A percentile compares a stretch with the other conserved stretches of the same genome.
phyloP scores from a whole-genome alignment of 345 rosid genomes.

The sweet orange (Citrus sinensis) region DNA sequence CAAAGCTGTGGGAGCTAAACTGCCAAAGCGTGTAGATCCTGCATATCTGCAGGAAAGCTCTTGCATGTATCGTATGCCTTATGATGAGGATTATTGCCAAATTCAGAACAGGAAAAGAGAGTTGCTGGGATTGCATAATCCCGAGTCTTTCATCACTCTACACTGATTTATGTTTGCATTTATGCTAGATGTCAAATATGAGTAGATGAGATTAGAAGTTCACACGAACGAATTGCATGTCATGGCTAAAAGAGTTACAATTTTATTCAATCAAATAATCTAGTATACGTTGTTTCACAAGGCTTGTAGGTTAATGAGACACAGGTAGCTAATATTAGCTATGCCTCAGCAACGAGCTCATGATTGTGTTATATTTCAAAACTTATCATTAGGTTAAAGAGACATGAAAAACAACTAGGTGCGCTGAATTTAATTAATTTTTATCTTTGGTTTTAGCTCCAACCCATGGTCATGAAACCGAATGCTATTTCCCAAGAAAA shows the following conservation, averaged over 20 bases:
- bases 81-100: not conserved
- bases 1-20: not conserved
- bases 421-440: too few relatives aligned
- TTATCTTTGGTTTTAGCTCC: too few relatives aligned
- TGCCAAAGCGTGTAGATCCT: not conserved
- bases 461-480: too few relatives aligned
- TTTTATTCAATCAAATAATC: not conserved
- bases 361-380: not conserved
- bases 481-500: too few relatives aligned
- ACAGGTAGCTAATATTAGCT: not conserved
- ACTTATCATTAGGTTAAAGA: not conserved
- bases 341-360: not conserved
- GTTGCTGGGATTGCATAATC: not conserved
- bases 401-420: not conserved
- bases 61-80: not conserved
- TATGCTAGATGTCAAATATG: too few relatives aligned
- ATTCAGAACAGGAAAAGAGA: not conserved
- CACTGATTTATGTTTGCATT: not conserved
- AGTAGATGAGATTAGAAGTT: too few relatives aligned
- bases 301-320: not conserved
- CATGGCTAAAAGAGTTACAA: too few relatives aligned
- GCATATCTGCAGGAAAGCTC: not conserved
- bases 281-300: too few relatives aligned
- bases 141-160: not conserved
- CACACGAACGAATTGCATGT: too few relatives aligned